A percentile compares a stretch with the other conserved stretches of the same genome.
These are phyloP conservation scores for Chytridium lagenaria DNA, from an alignment of 371 early-diverging fungal species.

Conservation along the genomic window DNA sequence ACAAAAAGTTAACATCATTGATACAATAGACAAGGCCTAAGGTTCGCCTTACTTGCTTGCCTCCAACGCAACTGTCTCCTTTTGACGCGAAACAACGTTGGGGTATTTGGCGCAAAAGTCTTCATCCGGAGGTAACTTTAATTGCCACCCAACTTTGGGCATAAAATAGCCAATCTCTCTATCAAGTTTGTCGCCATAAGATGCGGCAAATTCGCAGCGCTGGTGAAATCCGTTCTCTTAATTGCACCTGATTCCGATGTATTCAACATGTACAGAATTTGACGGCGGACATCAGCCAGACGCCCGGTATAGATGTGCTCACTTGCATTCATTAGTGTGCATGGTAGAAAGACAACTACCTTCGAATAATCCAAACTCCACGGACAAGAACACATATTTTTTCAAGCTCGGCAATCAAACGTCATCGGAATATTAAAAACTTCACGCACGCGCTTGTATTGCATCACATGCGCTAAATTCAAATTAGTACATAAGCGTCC, in stretches of 20 bases:
- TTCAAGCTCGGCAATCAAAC: constrained; percentile 41
- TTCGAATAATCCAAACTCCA: constrained; percentile 53
- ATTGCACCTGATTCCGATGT: constrained; percentile 26
- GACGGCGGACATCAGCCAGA: constrained; percentile 45
- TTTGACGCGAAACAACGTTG: constrained; percentile 32
- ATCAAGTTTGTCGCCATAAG: constrained; percentile 48
- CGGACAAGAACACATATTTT: constrained; percentile 45
- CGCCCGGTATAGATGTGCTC: constrained; percentile 50
- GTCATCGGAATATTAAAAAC: constrained; percentile 27
- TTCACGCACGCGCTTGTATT: constrained; percentile 30
- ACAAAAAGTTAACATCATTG: too few relatives aligned
- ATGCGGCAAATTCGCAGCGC: constrained; percentile 38
- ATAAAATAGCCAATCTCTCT: constrained; percentile 46
- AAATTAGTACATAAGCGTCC: background rate
- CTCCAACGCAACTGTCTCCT: constrained; percentile 20
- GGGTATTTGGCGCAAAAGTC: constrained; percentile 40
- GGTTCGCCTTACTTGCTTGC: constrained; percentile 12
- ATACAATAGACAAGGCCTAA: too few relatives aligned
- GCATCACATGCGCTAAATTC: constrained; percentile 40
- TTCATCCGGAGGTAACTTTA: constrained; percentile 43
- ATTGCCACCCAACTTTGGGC: constrained; percentile 36
- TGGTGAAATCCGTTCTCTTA: constrained; percentile 40
- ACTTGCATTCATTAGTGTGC: constrained; percentile 11
- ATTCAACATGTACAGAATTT: constrained; percentile 45
- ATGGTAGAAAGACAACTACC: constrained; percentile 16